These are phyloP conservation scores for Microdochium bolleyi DNA, from an alignment of 2,329 filamentous ascomycete genomes.

Conservation along the genomic window DNA sequence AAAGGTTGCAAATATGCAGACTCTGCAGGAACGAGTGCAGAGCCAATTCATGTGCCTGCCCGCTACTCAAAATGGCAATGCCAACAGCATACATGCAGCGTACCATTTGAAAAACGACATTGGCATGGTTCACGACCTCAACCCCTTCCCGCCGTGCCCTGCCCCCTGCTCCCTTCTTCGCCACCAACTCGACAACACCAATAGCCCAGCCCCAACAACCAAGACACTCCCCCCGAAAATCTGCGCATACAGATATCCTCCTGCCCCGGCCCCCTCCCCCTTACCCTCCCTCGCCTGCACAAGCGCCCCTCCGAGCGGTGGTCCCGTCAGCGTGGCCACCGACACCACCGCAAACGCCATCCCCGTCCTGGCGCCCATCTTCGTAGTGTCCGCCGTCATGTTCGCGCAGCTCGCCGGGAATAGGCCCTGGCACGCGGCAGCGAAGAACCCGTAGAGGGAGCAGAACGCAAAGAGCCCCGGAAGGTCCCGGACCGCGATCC, in stretches of 20 bases:
- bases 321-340: background rate
- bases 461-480: background rate
- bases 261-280: no score
- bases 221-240: background rate
- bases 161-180: background rate
- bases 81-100: no score
- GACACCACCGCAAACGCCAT: conserved; percentile 13
- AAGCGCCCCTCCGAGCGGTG: background rate
- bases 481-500: conserved; percentile 30
- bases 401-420: background rate
- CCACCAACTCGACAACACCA: background rate
- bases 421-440: background rate
- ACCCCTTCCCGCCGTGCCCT: background rate
- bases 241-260: background rate
- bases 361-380: conserved; percentile 11
- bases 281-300: background rate
- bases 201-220: background rate
- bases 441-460: background rate
- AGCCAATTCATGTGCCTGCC: no score
- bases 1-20: no score
- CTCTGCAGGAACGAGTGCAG: no score
- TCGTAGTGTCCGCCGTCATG: conserved; percentile 2
- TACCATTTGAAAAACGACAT: no score
- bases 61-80: no score
- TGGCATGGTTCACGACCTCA: no score